Percentiles rank a stretch among this genome's conserved stretches.
phyloP scores from a whole-genome alignment of 176 grass and related monocot genomes.

The Rhynchospora tenuis region DNA sequence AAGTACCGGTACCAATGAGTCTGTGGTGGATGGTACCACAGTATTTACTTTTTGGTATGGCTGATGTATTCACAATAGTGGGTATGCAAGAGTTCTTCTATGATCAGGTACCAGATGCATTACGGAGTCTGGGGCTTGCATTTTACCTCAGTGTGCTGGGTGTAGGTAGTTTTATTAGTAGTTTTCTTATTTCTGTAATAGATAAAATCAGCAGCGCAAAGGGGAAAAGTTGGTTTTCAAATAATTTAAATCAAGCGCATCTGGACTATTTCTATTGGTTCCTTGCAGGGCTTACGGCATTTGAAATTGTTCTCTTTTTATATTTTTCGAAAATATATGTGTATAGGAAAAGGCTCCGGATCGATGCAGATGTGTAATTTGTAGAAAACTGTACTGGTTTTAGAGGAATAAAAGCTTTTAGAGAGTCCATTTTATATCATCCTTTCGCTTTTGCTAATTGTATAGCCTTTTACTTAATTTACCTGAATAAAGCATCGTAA shows the following conservation, averaged over 20 bases:
- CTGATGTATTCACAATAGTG: constrained; percentile 75
- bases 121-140: constrained; percentile 58
- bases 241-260: constrained; percentile 62
- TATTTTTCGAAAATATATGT: constrained; percentile 33
- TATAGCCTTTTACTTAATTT: background rate
- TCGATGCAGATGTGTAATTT: constrained; percentile 26
- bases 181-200: constrained; percentile 42
- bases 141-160: constrained; percentile 57
- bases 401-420: background rate
- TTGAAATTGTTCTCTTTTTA: constrained; percentile 37
- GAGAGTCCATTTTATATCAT: background rate
- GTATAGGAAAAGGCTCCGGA: constrained; percentile 12
- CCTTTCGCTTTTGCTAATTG: background rate
- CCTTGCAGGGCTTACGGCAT: constrained; percentile 30
- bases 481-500: background rate
- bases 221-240: constrained; percentile 57
- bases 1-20: constrained; percentile 51
- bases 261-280: constrained; percentile 78
- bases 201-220: constrained; percentile 28
- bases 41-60: constrained; percentile 54
- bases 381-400: background rate
- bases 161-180: constrained; percentile 41
- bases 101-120: constrained; percentile 54
- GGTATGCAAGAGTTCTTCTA: constrained; percentile 96
- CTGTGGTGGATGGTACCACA: constrained; percentile 96